A percentile compares a stretch with the other conserved stretches of the same genome.
These are phyloP conservation scores for Athelia sp. DNA, from an alignment of 1,284 basidiomycete species.

Conservation along the genomic window DNA sequence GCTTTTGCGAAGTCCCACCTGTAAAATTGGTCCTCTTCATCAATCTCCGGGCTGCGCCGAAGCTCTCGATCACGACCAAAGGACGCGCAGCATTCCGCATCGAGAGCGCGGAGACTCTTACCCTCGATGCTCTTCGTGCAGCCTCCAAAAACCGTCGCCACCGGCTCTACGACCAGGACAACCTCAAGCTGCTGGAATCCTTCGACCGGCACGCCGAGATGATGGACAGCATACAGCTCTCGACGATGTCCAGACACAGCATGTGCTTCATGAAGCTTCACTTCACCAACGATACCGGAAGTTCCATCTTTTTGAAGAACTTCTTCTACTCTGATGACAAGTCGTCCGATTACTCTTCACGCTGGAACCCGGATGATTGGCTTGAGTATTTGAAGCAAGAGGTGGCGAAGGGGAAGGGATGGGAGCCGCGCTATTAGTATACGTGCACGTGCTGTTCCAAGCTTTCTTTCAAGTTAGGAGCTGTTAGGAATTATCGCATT, in stretches of 20 bases:
- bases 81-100: too few relatives aligned
- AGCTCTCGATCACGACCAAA: too few relatives aligned
- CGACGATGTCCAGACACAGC: not conserved
- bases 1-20: too few relatives aligned
- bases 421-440: not conserved
- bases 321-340: not conserved
- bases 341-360: not conserved
- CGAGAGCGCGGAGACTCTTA: not conserved
- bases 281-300: not conserved
- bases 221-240: not conserved
- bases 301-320: not conserved
- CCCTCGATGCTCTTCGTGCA: not conserved
- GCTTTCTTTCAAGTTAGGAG: too few relatives aligned
- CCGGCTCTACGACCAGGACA: not conserved
- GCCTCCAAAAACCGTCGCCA: not conserved
- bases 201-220: not conserved
- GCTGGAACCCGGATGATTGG: constrained; percentile 1
- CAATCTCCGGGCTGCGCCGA: too few relatives aligned
- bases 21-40: too few relatives aligned
- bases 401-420: not conserved
- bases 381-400: not conserved
- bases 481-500: too few relatives aligned
- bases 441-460: too few relatives aligned
- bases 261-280: not conserved
- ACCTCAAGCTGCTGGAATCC: not conserved